Evolutionary conservation across 208 protist genomes (phyloP).

Genomic region (Crithidia sp.): DNA sequence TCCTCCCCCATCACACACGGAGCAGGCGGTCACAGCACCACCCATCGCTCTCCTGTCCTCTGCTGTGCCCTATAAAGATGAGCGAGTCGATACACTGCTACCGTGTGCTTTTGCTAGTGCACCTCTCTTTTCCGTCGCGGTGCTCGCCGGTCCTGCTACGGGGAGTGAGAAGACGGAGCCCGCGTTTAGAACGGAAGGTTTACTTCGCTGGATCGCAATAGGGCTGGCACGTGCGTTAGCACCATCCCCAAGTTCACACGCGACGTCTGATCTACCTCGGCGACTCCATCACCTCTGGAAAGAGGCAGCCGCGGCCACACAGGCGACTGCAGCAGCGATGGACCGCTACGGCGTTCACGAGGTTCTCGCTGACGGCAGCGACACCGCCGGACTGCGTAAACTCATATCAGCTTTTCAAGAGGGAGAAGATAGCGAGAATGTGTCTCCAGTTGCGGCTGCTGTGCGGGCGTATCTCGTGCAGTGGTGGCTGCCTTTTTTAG

Average conservation of each 20-base stretch:
- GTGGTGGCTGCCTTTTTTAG: constrained; percentile 13
- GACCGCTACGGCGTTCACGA: constrained; percentile 23
- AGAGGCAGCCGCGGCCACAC: neutral
- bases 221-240: neutral
- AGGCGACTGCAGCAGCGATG: constrained; percentile 8
- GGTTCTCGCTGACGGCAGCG: constrained; percentile 15
- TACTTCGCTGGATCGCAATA: constrained; percentile 3
- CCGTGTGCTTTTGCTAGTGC: constrained; percentile 10
- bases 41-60: neutral
- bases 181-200: neutral
- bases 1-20: neutral
- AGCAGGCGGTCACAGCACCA: neutral
- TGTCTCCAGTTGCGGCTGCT: constrained; percentile 1
- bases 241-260: neutral
- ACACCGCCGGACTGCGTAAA: neutral
- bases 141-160: neutral
- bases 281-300: constrained; percentile 2
- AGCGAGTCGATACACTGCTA: neutral
- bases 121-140: neutral
- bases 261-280: neutral
- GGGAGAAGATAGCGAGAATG: neutral
- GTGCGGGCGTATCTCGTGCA: constrained; percentile 6
- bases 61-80: neutral
- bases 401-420: neutral
- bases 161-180: neutral